phyloP scores from a whole-genome alignment of 2,329 filamentous ascomycete genomes.

The Hymenoscyphus repandus region DNA sequence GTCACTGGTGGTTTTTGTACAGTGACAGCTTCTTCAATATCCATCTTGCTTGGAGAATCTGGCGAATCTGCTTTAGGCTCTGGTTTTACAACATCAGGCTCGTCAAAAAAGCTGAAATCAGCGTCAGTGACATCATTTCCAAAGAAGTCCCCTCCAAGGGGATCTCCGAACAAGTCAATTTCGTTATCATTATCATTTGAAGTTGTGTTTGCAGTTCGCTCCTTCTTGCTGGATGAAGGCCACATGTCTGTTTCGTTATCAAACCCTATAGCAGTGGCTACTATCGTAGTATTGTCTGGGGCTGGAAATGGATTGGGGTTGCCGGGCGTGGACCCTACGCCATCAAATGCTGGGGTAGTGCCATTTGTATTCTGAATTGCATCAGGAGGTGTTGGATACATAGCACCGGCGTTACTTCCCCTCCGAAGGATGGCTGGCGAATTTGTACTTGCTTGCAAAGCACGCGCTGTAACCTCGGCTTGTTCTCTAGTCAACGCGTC shows the following conservation, averaged over 20 bases:
- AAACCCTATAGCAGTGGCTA: conserved; percentile 5
- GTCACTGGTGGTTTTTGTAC: background rate
- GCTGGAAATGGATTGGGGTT: conserved; percentile 35
- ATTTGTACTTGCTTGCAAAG: conserved; percentile 41
- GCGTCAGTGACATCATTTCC: conserved; percentile 70
- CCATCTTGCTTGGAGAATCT: background rate
- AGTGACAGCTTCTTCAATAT: conserved; percentile 2
- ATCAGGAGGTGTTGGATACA: conserved; percentile 71
- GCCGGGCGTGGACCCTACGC: conserved; percentile 49
- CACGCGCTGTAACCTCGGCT: conserved; percentile 38
- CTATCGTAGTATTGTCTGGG: conserved; percentile 33
- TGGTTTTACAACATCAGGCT: conserved; percentile 37
- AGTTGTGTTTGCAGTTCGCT: conserved; percentile 17
- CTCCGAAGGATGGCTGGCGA: conserved; percentile 49
- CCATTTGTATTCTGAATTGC: conserved; percentile 50
- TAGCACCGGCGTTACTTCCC: conserved; percentile 46
- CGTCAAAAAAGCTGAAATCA: conserved; percentile 81
- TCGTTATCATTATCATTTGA: conserved; percentile 27
- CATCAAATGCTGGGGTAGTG: conserved; percentile 52
- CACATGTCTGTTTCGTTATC: conserved; percentile 26
- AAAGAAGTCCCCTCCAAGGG: conserved; percentile 62
- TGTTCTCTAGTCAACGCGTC: conserved; percentile 37
- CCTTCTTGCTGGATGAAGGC: conserved; percentile 23
- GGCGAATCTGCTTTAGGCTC: conserved; percentile 17
- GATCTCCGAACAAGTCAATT: conserved; percentile 56